Evolutionary conservation across 306 rosid species (phyloP).

Genomic region (Aeschynomene evenia): DNA sequence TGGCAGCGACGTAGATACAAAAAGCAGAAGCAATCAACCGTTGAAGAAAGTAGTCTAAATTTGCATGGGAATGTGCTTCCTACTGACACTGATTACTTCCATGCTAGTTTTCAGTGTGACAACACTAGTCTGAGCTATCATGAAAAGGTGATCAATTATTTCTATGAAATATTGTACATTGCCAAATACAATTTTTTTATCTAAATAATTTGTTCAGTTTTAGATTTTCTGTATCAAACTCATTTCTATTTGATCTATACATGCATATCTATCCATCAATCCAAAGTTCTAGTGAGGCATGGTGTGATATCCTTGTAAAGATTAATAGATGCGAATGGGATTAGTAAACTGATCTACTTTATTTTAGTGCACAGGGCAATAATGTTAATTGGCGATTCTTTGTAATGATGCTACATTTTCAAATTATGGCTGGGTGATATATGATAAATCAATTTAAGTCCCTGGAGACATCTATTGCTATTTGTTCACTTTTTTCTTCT

Average conservation of each 20-base stretch:
- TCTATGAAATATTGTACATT: conserved; percentile 18
- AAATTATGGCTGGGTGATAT: not conserved
- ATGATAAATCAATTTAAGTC: not conserved
- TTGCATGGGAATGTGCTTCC: conserved; percentile 19
- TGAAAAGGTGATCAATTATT: conserved; percentile 46
- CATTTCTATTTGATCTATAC: not conserved
- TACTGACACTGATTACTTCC: conserved; percentile 25
- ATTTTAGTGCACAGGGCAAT: not conserved
- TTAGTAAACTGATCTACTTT: not conserved
- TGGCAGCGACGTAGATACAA: conserved; percentile 65
- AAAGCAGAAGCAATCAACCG: conserved; percentile 43
- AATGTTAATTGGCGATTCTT: not conserved
- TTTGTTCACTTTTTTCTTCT: not conserved
- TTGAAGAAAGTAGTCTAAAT: conserved; percentile 31
- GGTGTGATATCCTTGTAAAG: not conserved
- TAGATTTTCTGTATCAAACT: not conserved
- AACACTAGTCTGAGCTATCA: conserved; percentile 25
- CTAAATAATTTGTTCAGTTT: not conserved
- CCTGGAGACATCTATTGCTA: conserved; percentile 6
- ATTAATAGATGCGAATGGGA: conserved; percentile 11
- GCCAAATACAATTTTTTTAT: conserved; percentile 4
- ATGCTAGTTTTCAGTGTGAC: conserved; percentile 31
- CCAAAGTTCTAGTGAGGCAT: not conserved
- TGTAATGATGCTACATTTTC: not conserved
- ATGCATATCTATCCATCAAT: not conserved